Percentiles rank a stretch among this genome's conserved stretches.
phyloP scores from a whole-genome alignment of 1,139 yeast species.

The Schwanniomyces etchellsii region DNA sequence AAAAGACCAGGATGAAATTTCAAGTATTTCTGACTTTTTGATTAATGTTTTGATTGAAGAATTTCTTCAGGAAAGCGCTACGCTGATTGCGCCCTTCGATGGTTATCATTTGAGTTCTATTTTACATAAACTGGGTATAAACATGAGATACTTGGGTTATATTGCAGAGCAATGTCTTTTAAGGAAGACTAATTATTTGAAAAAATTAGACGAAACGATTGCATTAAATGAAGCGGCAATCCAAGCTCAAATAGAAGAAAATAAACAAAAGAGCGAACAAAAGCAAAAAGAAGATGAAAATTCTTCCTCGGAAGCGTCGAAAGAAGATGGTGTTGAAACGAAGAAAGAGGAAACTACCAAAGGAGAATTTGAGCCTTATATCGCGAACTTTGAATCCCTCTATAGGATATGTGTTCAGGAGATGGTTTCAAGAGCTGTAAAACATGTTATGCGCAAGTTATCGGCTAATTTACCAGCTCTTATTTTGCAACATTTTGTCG shows the following conservation, averaged over 20 bases:
- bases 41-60: slow-evolving; percentile 55
- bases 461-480: slow-evolving; percentile 46
- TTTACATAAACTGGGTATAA: slow-evolving; percentile 80
- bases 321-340: slow-evolving; percentile 23
- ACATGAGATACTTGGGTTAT: slow-evolving; percentile 79
- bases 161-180: slow-evolving; percentile 28
- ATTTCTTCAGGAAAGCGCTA: slow-evolving; percentile 52
- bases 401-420: slow-evolving; percentile 53
- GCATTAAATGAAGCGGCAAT: slow-evolving; percentile 20
- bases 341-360: slow-evolving; percentile 24
- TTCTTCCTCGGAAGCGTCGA: slow-evolving; percentile 15
- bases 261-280: slow-evolving; percentile 13
- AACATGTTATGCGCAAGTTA: slow-evolving; percentile 61
- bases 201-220: slow-evolving; percentile 16
- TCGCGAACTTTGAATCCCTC: slow-evolving; percentile 43
- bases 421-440: slow-evolving; percentile 72
- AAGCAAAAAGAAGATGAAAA: slow-evolving; percentile 24
- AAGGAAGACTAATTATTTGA: slow-evolving; percentile 20
- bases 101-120: slow-evolving; percentile 66
- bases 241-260: slow-evolving; percentile 10
- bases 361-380: slow-evolving; percentile 38
- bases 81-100: slow-evolving; percentile 66
- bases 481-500: slow-evolving; percentile 53
- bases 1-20: slow-evolving; percentile 55
- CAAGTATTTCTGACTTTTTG: slow-evolving; percentile 64